Percentiles rank a stretch among this genome's conserved stretches.
Conservation (phyloP, 257 asterid species). For the Solanum chilense region DNA sequence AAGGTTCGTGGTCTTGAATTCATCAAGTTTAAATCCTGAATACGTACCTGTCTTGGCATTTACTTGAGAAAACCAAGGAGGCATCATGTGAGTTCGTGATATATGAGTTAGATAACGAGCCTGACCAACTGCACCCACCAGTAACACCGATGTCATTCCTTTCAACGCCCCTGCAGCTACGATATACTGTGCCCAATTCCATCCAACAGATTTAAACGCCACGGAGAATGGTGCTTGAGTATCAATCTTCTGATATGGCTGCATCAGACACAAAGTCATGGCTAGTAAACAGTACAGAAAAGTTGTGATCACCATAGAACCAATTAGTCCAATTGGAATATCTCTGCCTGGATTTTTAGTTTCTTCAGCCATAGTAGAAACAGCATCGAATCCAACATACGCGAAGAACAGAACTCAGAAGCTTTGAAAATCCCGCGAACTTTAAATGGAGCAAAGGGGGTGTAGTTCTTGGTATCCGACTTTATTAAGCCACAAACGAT, state of each 20-base stretch:
- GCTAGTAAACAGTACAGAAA: background rate
- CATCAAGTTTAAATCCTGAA: background rate
- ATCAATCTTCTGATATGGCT: background rate
- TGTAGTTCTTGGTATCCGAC: background rate
- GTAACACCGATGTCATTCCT: background rate
- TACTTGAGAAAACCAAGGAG: background rate
- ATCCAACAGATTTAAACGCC: background rate
- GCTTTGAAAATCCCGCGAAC: background rate
- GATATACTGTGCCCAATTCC: background rate
- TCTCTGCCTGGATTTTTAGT: background rate
- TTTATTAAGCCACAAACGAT: background rate
- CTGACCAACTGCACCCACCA: background rate
- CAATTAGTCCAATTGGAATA: background rate
- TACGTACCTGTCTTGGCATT: background rate
- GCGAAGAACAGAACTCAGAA: background rate
- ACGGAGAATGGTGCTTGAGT: background rate
- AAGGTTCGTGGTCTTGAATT: background rate
- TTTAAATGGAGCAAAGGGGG: background rate
- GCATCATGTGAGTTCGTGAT: background rate
- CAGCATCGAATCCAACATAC: constrained; percentile 3
- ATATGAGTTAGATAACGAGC: background rate
- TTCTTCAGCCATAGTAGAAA: constrained; percentile 1
- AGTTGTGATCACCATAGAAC: background rate
- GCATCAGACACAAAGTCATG: background rate
- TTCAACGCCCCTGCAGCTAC: background rate